These are phyloP conservation scores for Hypericum androsaemum DNA, from an alignment of 345 rosid species.

Conservation along the genomic window DNA sequence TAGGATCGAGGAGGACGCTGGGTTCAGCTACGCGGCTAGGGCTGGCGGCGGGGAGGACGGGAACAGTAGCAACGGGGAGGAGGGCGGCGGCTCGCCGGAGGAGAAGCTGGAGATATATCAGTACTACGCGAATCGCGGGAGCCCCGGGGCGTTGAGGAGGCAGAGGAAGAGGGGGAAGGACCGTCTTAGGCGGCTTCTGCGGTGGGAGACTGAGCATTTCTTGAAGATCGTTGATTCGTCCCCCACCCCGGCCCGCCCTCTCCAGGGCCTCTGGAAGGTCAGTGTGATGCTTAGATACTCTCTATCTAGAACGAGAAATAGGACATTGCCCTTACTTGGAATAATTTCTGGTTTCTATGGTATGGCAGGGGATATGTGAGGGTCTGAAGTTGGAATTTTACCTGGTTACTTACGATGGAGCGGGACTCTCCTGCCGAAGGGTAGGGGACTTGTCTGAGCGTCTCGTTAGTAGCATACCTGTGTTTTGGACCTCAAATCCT, in stretches of 20 bases:
- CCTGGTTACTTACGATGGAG: constrained; percentile 63
- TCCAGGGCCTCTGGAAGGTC: constrained; percentile 96
- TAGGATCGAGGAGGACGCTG: constrained; percentile 53
- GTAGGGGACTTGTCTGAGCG: constrained; percentile 44
- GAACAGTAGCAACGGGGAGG: constrained; percentile 19
- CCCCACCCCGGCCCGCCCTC: constrained; percentile 51
- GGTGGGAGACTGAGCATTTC: constrained; percentile 81
- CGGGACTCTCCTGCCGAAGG: constrained; percentile 63
- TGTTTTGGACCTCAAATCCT: constrained; percentile 65
- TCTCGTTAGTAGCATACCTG: constrained; percentile 37
- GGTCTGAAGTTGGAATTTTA: constrained; percentile 60
- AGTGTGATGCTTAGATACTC: neutral
- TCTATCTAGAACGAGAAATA: neutral
- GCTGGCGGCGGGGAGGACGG: constrained; percentile 33
- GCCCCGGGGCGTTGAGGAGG: constrained; percentile 55
- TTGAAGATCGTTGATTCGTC: constrained; percentile 61
- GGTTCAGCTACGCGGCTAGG: constrained; percentile 15
- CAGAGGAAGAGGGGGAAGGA: constrained; percentile 76
- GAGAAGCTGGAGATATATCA: constrained; percentile 58
- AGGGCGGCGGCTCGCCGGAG: constrained; percentile 42
- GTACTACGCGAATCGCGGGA: constrained; percentile 65
- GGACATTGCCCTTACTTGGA: neutral
- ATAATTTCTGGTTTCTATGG: neutral
- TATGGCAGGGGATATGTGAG: constrained; percentile 59
- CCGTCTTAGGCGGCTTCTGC: constrained; percentile 42